Base-by-base conservation (phyloP, 805 yeast species). In the Teunomyces kruisii region DNA sequence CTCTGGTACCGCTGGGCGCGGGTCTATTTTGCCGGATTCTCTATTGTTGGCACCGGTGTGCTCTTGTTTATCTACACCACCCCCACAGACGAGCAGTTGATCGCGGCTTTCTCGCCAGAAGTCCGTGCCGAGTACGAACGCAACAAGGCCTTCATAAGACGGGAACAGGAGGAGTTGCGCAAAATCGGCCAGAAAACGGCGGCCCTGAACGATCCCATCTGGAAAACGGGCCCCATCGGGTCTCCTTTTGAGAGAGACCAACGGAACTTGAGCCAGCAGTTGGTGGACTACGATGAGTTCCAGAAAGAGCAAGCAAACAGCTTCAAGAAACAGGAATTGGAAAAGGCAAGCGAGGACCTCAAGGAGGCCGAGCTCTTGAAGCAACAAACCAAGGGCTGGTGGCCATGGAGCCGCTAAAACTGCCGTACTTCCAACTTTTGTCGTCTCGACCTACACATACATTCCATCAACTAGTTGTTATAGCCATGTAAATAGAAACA, bases 1-100 rank as follows among this genome's bases (percentile, higher is more conserved):
- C 65, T 79, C 44, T 79, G 82, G 81, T 67, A 69, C 48, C 76
- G 81, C 47, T 81, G 86, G 86, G 68, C 77, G 3, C 72, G 78
- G 48, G 83, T 81, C 9, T 73, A 74, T 53, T 72, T 75, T 22
- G 73, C 73, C 9, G 90, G 95, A 8, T 79, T 79, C n/a, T 76
- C 80, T 14, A 80, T 89, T 14, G 70, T 88, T 2, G 88, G 84
- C 4, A 56, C 80, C 0, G 98, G 97, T n/a, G 79, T 83, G 0
- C 52, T 87, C 5, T 68, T 86, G 13, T 84, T 68, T 68, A 85
- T 83, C 51, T 86, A 80, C 62, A 81, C 91, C 0, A 83, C 89
- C 0, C 98, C 98, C 2, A 79, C 91, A 1, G 96, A 88, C 52
- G 96, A 89, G 55, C 79, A 91, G 58, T 64, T 91, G 39, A 75